A percentile compares a stretch with the other conserved stretches of the same genome.
Conservation (phyloP, 2,329 filamentous ascomycete genomes). For the Xylariaceae sp. region DNA sequence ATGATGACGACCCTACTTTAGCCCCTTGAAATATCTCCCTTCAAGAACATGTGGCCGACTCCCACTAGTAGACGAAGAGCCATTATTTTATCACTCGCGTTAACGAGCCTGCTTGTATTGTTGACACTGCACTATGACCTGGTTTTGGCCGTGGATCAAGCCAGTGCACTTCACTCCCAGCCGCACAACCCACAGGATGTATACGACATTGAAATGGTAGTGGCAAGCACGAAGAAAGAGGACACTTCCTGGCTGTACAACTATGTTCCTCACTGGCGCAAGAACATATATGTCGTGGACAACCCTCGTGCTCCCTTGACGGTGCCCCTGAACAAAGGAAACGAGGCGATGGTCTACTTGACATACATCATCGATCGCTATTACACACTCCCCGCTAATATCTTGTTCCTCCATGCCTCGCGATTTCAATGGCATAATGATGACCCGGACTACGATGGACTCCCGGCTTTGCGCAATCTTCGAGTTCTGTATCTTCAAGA, state of each 20-base stretch:
- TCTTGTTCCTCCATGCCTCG: conserved; percentile 51
- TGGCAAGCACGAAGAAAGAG: conserved; percentile 37
- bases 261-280: conserved; percentile 50
- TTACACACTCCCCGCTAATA: conserved; percentile 46
- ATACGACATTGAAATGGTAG: conserved; percentile 35
- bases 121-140: not conserved
- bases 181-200: not conserved
- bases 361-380: conserved; percentile 56
- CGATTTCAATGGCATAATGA: conserved; percentile 59
- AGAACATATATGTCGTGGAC: conserved; percentile 59
- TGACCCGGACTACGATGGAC: conserved; percentile 56
- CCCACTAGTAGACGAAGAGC: not conserved
- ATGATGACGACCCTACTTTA: not conserved
- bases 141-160: not conserved
- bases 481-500: conserved; percentile 53
- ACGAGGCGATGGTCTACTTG: conserved; percentile 57
- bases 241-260: conserved; percentile 45
- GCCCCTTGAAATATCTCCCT: not conserved
- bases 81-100: not conserved
- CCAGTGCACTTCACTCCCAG: too few species aligned
- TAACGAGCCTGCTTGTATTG: not conserved
- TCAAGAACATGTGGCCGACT: not conserved
- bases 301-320: conserved; percentile 49
- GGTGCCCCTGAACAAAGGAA: conserved; percentile 53
- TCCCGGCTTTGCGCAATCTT: conserved; percentile 52